Conservation (phyloP, 495 filamentous ascomycete genomes). For the Coniosporium apollinis region DNA sequence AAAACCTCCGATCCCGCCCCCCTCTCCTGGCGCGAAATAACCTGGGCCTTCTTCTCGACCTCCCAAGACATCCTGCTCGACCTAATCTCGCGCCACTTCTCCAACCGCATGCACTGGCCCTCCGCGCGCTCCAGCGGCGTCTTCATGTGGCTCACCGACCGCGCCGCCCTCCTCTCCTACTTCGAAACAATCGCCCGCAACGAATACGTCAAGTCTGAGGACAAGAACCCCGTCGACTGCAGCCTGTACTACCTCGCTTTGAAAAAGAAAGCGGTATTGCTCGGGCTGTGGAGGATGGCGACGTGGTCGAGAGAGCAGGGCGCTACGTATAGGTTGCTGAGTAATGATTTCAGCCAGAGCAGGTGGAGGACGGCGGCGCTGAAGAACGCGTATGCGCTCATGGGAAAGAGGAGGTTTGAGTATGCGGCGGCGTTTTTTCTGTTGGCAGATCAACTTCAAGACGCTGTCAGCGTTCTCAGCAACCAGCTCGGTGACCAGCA, state of each 20-base stretch:
- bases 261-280: conserved; percentile 75
- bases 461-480: conserved; percentile 70
- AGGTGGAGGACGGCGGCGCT: conserved; percentile 81
- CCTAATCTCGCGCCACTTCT: conserved; percentile 66
- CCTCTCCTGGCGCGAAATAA: conserved; percentile 89
- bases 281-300: conserved; percentile 94
- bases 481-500: conserved; percentile 77
- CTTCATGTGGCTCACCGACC: conserved; percentile 86
- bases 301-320: conserved; percentile 74
- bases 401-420: conserved; percentile 82
- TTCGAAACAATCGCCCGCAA: conserved; percentile 83
- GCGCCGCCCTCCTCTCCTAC: conserved; percentile 59
- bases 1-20: not conserved
- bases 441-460: conserved; percentile 66
- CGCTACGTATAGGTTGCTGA: conserved; percentile 56
- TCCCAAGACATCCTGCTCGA: conserved; percentile 90
- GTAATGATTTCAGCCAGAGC: conserved; percentile 72
- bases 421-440: conserved; percentile 96
- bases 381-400: conserved; percentile 95
- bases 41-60: conserved; percentile 81
- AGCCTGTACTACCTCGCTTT: conserved; percentile 82
- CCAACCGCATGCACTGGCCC: conserved; percentile 64
- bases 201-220: conserved; percentile 76
- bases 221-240: conserved; percentile 89
- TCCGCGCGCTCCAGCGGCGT: conserved; percentile 74